Evolutionary conservation across 768 basidiomycete genomes (phyloP).

Genomic region (Pisolithus sp.): DNA sequence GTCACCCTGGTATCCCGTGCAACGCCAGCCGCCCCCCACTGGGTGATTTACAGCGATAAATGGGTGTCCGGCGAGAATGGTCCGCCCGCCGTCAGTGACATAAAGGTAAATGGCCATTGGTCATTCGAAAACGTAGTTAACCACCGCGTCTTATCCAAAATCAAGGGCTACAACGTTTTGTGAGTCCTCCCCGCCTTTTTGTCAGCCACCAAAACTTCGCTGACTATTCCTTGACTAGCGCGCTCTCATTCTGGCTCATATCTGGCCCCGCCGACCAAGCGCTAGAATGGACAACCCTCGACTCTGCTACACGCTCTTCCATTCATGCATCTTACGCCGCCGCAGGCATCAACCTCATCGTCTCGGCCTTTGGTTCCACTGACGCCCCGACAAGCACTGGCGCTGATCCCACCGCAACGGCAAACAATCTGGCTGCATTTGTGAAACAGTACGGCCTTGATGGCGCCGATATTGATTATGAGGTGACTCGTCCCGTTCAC

Average conservation of each 20-base stretch:
- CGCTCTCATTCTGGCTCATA: constrained; percentile 48
- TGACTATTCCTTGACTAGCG: constrained; percentile 20
- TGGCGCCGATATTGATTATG: constrained; percentile 73
- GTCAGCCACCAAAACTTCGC: background rate
- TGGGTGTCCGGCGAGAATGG: constrained; percentile 33
- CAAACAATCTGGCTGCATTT: constrained; percentile 59
- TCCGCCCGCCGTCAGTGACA: constrained; percentile 28
- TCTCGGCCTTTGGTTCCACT: constrained; percentile 53
- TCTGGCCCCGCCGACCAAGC: constrained; percentile 59
- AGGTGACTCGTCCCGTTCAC: constrained; percentile 25
- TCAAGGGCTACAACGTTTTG: constrained; percentile 57
- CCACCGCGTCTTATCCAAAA: background rate
- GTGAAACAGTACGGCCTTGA: constrained; percentile 57
- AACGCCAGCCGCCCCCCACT: constrained; percentile 31
- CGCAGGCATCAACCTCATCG: constrained; percentile 56
- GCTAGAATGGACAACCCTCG: constrained; percentile 45
- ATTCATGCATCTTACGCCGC: constrained; percentile 49
- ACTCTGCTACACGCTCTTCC: constrained; percentile 37
- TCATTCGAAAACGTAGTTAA: background rate
- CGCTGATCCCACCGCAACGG: constrained; percentile 56
- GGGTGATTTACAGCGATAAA: constrained; percentile 35
- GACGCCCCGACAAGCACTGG: constrained; percentile 51
- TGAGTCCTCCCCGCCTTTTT: constrained; percentile 19
- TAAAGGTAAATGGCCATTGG: constrained; percentile 21
- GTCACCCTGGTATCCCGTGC: background rate